These are phyloP conservation scores for Podospora tetraspora DNA, from an alignment of 495 filamentous ascomycete species.

Conservation along the genomic window DNA sequence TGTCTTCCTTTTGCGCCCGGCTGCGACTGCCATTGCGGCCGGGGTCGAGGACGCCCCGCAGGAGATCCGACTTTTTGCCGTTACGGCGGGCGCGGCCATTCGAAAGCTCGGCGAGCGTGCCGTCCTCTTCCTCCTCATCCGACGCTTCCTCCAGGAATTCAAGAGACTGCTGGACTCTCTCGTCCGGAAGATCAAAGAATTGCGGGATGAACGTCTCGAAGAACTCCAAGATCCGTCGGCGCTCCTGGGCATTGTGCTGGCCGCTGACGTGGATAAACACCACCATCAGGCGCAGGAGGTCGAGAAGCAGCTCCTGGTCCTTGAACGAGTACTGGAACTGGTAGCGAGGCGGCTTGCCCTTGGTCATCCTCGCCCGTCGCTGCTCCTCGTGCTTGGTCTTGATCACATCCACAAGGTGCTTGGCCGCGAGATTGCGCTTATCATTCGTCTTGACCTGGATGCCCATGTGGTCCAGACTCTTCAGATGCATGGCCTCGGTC, in stretches of 20 bases:
- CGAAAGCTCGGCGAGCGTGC: constrained; percentile 49
- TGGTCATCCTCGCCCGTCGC: constrained; percentile 57
- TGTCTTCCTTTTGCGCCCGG: constrained; percentile 66
- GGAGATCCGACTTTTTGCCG: constrained; percentile 71
- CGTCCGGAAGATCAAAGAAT: constrained; percentile 81
- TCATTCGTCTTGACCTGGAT: constrained; percentile 76
- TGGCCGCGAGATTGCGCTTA: constrained; percentile 83
- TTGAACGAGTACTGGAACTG: constrained; percentile 69
- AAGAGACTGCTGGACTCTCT: constrained; percentile 70
- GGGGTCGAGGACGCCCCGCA: constrained; percentile 79
- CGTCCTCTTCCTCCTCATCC: constrained; percentile 66
- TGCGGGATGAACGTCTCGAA: constrained; percentile 80
- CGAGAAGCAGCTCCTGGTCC: constrained; percentile 74
- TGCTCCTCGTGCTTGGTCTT: constrained; percentile 84
- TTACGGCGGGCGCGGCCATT: constrained; percentile 61
- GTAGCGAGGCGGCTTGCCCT: constrained; percentile 54
- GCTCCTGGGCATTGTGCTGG: constrained; percentile 63
- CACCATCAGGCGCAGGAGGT: constrained; percentile 74
- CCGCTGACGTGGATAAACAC: constrained; percentile 65
- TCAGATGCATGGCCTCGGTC: constrained; percentile 86
- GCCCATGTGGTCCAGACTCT: constrained; percentile 92
- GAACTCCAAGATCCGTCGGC: constrained; percentile 71
- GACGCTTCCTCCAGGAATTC: constrained; percentile 60
- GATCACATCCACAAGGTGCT: constrained; percentile 79
- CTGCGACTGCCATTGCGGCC: constrained; percentile 57